Conservation (phyloP, 352 stramenopile species). For the Globisporangium barbulae region DNA sequence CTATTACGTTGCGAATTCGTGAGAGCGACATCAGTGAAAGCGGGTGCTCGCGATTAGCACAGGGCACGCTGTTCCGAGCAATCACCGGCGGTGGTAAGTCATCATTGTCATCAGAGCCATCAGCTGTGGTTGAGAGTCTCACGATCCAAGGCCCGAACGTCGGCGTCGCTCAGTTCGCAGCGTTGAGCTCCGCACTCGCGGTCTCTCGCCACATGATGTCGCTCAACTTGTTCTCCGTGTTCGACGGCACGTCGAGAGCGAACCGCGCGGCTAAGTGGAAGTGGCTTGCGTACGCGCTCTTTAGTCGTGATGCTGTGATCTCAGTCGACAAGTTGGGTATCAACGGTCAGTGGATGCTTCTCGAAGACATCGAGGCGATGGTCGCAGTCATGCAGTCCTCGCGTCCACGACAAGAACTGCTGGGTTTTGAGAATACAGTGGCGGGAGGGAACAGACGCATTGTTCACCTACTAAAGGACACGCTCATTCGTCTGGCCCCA, state of each 20-base stretch:
- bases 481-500: conserved; percentile 3
- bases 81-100: neutral
- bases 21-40: neutral
- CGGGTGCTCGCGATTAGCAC: conserved; percentile 1
- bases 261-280: conserved; percentile 22
- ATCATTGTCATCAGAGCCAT: neutral
- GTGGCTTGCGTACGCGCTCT: conserved; percentile 32
- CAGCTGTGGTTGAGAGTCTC: neutral
- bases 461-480: neutral
- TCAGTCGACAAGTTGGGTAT: conserved; percentile 11
- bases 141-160: conserved; percentile 1
- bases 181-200: neutral
- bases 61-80: conserved; percentile 5
- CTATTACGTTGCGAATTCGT: neutral
- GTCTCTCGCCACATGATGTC: neutral
- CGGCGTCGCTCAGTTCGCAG: conserved; percentile 3
- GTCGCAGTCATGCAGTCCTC: conserved; percentile 4
- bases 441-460: neutral
- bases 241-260: conserved; percentile 3
- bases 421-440: neutral
- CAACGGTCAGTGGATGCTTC: conserved; percentile 6
- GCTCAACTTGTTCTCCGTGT: conserved; percentile 11
- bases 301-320: conserved; percentile 19
- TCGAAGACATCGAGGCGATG: conserved; percentile 10
- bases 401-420: neutral